Conservation (phyloP, 805 yeast genomes). For the Myxozyma neotropica region DNA sequence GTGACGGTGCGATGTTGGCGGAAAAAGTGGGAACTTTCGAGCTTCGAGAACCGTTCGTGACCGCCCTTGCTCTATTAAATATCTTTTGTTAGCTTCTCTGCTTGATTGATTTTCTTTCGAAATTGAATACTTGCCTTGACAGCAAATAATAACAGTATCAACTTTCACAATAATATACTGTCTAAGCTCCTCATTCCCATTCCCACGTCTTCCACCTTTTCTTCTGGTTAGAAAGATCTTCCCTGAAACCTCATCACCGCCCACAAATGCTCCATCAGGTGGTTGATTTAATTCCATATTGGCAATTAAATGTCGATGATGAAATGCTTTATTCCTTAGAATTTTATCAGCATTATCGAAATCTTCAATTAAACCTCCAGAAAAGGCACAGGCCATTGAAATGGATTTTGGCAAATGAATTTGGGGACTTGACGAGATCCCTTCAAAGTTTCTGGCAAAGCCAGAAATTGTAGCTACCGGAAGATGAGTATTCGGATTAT, state of each 20-base stretch:
- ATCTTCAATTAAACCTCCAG: background rate
- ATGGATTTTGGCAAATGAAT: no score
- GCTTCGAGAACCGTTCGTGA: conserved; percentile 1
- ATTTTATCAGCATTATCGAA: background rate
- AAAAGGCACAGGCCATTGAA: background rate
- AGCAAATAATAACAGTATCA: conserved; percentile 1
- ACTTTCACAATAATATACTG: background rate
- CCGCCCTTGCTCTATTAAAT: conserved; percentile 3
- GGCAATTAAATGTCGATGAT: background rate
- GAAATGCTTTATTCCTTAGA: background rate
- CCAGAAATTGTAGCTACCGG: background rate
- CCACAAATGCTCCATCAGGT: background rate
- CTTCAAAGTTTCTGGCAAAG: conserved; percentile 3
- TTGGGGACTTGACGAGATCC: no score
- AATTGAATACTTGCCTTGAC: conserved; percentile 2
- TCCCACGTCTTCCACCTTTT: background rate
- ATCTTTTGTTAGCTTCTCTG: no score
- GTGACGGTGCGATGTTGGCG: background rate
- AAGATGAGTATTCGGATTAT: background rate
- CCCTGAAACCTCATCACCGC: background rate
- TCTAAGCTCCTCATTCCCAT: background rate
- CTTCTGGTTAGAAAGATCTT: background rate
- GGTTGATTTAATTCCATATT: background rate
- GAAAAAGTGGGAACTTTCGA: conserved; percentile 1
- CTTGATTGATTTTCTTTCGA: no score